A percentile compares a stretch with the other conserved stretches of the same genome.
Conservation (phyloP, 257 asterid genomes). For the Ophiorrhiza pumila region DNA sequence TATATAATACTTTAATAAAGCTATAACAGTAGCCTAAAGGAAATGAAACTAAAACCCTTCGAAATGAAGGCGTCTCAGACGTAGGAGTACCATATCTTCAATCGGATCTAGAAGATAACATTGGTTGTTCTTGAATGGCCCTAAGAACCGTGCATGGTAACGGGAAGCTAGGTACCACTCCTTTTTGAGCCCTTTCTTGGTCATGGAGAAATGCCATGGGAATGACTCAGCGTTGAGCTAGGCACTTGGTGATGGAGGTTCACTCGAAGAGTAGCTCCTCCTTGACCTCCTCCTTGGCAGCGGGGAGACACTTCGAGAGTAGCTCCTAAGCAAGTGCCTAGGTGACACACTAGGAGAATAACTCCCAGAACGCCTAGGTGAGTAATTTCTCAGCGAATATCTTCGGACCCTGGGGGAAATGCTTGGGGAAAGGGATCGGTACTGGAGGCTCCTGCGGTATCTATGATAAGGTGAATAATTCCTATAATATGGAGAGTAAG, state of each 20-base stretch:
- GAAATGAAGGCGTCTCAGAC: constrained; percentile 20
- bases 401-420: constrained; percentile 32
- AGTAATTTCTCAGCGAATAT: constrained; percentile 37
- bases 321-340: constrained; percentile 25
- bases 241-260: too few relatives aligned
- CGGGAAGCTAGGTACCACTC: constrained; percentile 17
- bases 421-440: constrained; percentile 26
- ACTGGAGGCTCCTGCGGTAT: constrained; percentile 27
- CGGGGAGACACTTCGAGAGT: constrained; percentile 48
- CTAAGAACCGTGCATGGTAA: constrained; percentile 24
- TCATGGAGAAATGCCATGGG: constrained; percentile 29
- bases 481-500: constrained; percentile 40
- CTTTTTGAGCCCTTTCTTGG: constrained; percentile 29
- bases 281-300: constrained; percentile 21
- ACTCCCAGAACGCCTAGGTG: constrained; percentile 37
- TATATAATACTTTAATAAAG: too few relatives aligned
- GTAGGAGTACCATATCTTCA: constrained; percentile 41
- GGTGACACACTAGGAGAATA: too few relatives aligned
- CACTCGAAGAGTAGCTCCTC: constrained; percentile 20
- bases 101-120: constrained; percentile 38
- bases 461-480: constrained; percentile 41
- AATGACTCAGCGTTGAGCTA: too few relatives aligned
- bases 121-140: constrained; percentile 48
- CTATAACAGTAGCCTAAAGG: too few relatives aligned
- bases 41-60: background rate